These are phyloP conservation scores for Allium cepa DNA, from an alignment of 106 monocot species.

Conservation along the genomic window DNA sequence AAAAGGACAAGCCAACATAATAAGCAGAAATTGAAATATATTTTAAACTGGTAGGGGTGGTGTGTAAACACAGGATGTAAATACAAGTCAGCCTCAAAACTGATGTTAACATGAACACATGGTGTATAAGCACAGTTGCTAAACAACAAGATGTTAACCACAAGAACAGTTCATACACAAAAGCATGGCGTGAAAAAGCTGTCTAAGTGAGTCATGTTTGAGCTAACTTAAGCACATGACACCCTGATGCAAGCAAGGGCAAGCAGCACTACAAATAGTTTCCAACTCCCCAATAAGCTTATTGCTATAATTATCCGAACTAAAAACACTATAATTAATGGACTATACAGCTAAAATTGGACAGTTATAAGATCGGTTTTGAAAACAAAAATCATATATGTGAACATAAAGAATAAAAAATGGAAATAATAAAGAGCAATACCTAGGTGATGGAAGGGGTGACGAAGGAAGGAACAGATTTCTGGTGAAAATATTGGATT, in stretches of 20 bases:
- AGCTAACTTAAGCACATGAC: background rate
- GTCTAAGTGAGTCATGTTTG: background rate
- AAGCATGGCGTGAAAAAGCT: background rate
- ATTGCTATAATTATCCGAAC: too few species aligned
- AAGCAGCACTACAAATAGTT: background rate
- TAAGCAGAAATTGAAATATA: too few species aligned
- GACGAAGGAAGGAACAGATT: background rate
- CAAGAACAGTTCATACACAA: too few species aligned
- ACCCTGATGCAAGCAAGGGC: background rate
- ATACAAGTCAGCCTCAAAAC: too few species aligned
- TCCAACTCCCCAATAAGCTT: background rate
- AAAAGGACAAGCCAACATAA: too few species aligned
- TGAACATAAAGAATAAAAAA: background rate
- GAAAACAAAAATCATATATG: background rate
- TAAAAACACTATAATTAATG: too few species aligned
- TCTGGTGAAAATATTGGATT: constrained; percentile 5
- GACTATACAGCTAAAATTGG: background rate
- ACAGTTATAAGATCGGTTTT: too few species aligned
- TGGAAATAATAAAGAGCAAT: background rate
- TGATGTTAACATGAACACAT: too few species aligned
- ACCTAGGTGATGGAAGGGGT: constrained; percentile 4
- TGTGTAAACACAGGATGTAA: too few species aligned
- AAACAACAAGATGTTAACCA: too few species aligned
- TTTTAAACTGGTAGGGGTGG: too few species aligned
- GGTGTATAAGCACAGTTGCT: too few species aligned